Evolutionary conservation across 352 stramenopile species (phyloP).

Genomic region (Lagenidium sp.): DNA sequence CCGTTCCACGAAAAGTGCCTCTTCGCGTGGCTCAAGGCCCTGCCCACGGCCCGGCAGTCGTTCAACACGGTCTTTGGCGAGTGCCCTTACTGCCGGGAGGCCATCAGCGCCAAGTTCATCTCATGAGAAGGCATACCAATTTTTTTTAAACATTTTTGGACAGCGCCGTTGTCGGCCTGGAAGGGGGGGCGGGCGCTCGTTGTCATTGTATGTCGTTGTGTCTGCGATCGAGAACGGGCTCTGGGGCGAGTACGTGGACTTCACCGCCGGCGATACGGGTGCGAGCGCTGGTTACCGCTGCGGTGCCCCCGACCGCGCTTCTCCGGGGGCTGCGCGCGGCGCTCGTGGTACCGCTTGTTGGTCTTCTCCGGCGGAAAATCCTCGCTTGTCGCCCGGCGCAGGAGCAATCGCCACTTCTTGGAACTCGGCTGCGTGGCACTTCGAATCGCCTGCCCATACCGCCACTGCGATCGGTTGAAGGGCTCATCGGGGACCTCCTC

Average conservation of each 20-base stretch:
- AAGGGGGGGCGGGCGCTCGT: no score
- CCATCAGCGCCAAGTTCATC: conserved; percentile 74
- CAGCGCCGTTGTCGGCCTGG: no score
- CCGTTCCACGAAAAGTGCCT: conserved; percentile 86
- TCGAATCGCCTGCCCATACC: conserved; percentile 35
- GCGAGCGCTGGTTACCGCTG: conserved; percentile 6
- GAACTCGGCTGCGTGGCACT: conserved; percentile 34
- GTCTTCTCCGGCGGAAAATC: conserved; percentile 77
- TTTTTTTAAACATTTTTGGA: no score
- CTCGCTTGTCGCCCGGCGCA: conserved; percentile 61
- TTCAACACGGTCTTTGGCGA: conserved; percentile 88
- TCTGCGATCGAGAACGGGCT: not conserved
- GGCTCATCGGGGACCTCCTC: conserved; percentile 32
- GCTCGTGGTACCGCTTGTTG: conserved; percentile 65
- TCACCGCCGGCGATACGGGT: conserved; percentile 6
- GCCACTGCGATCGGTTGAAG: conserved; percentile 65
- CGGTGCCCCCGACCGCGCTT: conserved; percentile 15
- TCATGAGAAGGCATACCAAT: no score
- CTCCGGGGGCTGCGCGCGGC: conserved; percentile 9
- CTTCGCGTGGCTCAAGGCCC: conserved; percentile 83
- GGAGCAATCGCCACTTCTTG: conserved; percentile 64
- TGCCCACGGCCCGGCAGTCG: conserved; percentile 82
- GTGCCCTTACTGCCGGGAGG: conserved; percentile 86
- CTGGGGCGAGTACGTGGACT: not conserved
- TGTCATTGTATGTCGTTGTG: not conserved